phyloP scores from a whole-genome alignment of 2,329 filamentous ascomycete genomes.

The Endothia cerciana region DNA sequence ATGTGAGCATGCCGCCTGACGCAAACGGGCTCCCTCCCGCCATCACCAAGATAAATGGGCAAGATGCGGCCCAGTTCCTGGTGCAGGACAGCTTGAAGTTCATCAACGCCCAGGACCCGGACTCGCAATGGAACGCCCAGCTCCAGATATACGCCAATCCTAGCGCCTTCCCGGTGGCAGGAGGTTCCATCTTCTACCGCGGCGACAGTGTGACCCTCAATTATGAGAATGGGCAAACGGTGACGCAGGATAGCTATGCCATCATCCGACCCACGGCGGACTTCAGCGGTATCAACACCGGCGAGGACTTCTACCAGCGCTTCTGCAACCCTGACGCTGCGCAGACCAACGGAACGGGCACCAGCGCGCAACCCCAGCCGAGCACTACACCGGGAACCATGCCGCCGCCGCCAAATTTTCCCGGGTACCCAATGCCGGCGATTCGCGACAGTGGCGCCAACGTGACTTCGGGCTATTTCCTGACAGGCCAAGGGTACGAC shows the following conservation, averaged over 20 bases:
- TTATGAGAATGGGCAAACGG: conserved; percentile 39
- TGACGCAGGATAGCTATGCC: conserved; percentile 35
- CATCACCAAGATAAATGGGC: conserved; percentile 60
- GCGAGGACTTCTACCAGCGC: conserved; percentile 42
- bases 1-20: conserved; percentile 20
- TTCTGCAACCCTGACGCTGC: conserved; percentile 38
- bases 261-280: conserved; percentile 34
- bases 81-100: conserved; percentile 48
- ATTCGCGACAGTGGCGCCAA: conserved; percentile 36
- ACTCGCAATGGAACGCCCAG: conserved; percentile 54
- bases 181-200: conserved; percentile 35
- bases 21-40: conserved; percentile 45
- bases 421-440: conserved; percentile 38
- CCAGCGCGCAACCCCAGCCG: conserved; percentile 1
- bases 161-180: conserved; percentile 30
- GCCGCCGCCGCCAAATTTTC: conserved; percentile 29
- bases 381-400: conserved; percentile 19
- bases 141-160: conserved; percentile 38
- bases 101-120: conserved; percentile 57
- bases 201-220: conserved; percentile 38
- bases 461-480: conserved; percentile 40
- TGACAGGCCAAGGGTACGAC: conserved; percentile 40
- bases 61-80: conserved; percentile 54
- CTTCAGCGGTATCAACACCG: conserved; percentile 39
- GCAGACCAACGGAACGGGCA: conserved; percentile 24